These are phyloP conservation scores for Glaciozyma antarctica DNA, from an alignment of 768 basidiomycete species.

Conservation along the genomic window DNA sequence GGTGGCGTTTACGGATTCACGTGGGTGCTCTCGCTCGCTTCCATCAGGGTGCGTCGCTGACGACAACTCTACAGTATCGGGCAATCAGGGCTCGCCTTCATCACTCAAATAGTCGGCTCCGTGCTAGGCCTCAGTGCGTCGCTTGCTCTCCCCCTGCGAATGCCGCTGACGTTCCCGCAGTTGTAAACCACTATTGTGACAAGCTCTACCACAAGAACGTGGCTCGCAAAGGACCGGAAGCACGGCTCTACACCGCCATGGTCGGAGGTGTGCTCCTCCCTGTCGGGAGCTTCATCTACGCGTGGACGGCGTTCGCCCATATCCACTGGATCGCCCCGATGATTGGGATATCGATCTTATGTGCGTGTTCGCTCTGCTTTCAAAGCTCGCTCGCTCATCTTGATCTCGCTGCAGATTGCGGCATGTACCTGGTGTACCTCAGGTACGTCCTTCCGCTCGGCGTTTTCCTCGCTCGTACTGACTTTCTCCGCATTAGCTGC, in stretches of 20 bases:
- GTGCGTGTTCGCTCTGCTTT: too few species aligned
- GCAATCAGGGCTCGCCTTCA: conserved; percentile 18
- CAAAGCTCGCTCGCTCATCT: too few species aligned
- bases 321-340: conserved; percentile 39
- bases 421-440: not conserved
- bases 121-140: not conserved
- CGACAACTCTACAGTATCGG: not conserved
- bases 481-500: not conserved
- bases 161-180: not conserved
- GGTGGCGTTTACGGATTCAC: conserved; percentile 13
- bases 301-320: conserved; percentile 31
- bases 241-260: conserved; percentile 22
- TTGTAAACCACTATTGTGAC: conserved; percentile 10
- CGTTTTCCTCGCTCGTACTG: not conserved
- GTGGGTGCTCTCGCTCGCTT: too few species aligned
- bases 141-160: not conserved
- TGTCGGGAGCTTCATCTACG: conserved; percentile 39
- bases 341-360: conserved; percentile 34
- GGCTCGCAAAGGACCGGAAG: conserved; percentile 20
- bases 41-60: too few species aligned
- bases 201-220: conserved; percentile 18
- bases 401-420: not conserved
- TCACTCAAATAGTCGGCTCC: conserved; percentile 6
- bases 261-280: not conserved
- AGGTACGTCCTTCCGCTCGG: not conserved